These are phyloP conservation scores for Colletotrichum spaethianum DNA, from an alignment of 2,329 filamentous ascomycete species.

Conservation along the genomic window DNA sequence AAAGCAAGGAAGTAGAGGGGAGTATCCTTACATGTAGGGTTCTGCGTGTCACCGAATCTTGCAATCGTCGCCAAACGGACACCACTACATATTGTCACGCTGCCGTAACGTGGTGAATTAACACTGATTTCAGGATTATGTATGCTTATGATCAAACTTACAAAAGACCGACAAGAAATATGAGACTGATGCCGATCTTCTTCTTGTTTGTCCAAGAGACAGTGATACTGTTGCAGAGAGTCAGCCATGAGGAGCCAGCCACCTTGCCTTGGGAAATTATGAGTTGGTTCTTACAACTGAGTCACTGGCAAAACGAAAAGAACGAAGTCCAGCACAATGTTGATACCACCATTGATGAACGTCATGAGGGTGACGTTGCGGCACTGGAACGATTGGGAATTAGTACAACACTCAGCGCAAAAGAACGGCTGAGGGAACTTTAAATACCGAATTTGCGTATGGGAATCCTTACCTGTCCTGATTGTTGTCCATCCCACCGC, in stretches of 20 bases:
- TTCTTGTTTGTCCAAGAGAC: slow-evolving; percentile 25
- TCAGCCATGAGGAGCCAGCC: background rate
- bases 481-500: slow-evolving; percentile 17
- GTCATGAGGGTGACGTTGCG: slow-evolving; percentile 8
- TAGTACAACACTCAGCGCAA: background rate
- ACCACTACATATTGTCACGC: slow-evolving; percentile 25
- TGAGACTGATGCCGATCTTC: slow-evolving; percentile 26
- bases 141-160: background rate
- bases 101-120: background rate
- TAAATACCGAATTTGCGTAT: no score
- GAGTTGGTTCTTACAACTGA: slow-evolving; percentile 20
- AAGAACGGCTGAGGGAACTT: background rate
- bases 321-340: slow-evolving; percentile 19
- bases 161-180: slow-evolving; percentile 27
- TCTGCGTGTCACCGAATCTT: slow-evolving; percentile 11
- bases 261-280: no score
- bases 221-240: background rate
- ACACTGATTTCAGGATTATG: rapidly evolving
- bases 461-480: background rate
- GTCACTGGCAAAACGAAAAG: slow-evolving; percentile 30
- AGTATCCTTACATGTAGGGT: slow-evolving; percentile 16
- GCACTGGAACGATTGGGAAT: background rate
- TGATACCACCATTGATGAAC: slow-evolving; percentile 14
- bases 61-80: slow-evolving; percentile 22
- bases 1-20: no score